Percentiles rank a stretch among this genome's conserved stretches.
These are phyloP conservation scores for Uromyces viciae-fabae DNA, from an alignment of 1,284 basidiomycete genomes.

Conservation along the genomic window DNA sequence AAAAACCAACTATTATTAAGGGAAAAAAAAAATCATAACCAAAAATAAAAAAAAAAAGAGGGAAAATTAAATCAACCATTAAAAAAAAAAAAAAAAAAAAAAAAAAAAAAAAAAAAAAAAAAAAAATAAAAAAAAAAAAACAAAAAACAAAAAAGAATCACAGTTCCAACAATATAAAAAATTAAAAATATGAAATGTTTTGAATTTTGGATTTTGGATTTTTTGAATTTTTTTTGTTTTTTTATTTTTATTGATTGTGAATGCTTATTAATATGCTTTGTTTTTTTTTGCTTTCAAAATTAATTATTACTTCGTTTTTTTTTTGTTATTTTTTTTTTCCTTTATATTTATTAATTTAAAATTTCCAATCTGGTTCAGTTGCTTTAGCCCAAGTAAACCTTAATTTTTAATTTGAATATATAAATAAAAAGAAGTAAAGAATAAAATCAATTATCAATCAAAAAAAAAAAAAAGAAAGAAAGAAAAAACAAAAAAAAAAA, in stretches of 20 bases:
- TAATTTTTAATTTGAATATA: neutral
- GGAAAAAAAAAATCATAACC: neutral
- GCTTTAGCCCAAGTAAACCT: constrained; percentile 43
- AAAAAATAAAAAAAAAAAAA: neutral
- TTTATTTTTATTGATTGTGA: neutral
- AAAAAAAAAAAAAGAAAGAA: neutral
- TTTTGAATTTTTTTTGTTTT: neutral
- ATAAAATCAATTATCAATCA: neutral
- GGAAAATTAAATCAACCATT: neutral
- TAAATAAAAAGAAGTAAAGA: neutral
- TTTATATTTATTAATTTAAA: neutral
- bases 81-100: neutral
- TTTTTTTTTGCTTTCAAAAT: neutral
- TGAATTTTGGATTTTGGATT: neutral
- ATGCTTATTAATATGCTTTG: neutral
- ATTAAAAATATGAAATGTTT: neutral
- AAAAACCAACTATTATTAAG: neutral
- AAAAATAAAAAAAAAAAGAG: neutral
- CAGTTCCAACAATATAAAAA: neutral
- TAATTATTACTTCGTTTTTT: neutral
- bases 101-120: neutral
- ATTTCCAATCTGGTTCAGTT: constrained; percentile 30
- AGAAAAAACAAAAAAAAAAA: neutral
- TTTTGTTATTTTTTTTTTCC: neutral
- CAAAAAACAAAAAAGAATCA: neutral